Conservation (phyloP, 768 basidiomycete genomes). For the Lactarius deliciosus region DNA sequence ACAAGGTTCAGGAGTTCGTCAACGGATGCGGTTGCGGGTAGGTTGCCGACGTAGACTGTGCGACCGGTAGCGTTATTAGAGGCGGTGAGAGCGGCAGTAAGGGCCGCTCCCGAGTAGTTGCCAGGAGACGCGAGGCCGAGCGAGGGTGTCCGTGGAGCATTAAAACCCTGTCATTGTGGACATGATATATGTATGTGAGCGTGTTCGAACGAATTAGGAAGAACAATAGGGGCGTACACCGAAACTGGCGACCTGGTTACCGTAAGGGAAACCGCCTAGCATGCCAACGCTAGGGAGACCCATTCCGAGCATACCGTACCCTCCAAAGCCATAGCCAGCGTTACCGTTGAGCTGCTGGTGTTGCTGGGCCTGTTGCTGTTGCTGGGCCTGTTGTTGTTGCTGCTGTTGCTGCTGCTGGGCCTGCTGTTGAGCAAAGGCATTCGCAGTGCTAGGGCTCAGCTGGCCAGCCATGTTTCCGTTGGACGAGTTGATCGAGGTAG, state of each 20-base stretch:
- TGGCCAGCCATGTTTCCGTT: constrained; percentile 50
- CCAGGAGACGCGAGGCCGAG: constrained; percentile 66
- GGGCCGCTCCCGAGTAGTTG: constrained; percentile 76
- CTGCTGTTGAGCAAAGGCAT: constrained; percentile 54
- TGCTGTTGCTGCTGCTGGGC: constrained; percentile 39
- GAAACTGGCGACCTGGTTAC: constrained; percentile 66
- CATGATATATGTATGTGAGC: not conserved
- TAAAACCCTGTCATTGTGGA: constrained; percentile 41
- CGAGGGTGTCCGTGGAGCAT: constrained; percentile 63
- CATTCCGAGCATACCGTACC: constrained; percentile 80
- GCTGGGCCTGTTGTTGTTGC: constrained; percentile 42
- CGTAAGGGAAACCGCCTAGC: constrained; percentile 69
- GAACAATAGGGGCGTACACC: constrained; percentile 47
- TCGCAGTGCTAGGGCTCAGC: constrained; percentile 66
- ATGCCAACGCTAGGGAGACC: constrained; percentile 73
- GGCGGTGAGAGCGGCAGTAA: constrained; percentile 67
- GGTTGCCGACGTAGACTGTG: constrained; percentile 96
- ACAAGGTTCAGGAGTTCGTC: constrained; percentile 98
- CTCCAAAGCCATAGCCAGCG: constrained; percentile 59
- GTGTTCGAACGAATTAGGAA: constrained; percentile 4
- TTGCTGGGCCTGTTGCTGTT: constrained; percentile 42
- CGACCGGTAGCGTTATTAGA: constrained; percentile 65
- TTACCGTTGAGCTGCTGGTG: constrained; percentile 32
- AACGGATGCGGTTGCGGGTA: constrained; percentile 92
- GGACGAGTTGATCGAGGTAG: constrained; percentile 58